These are phyloP conservation scores for Colletotrichum tamarilloi DNA, from an alignment of 2,329 filamentous ascomycete genomes.

Conservation along the genomic window DNA sequence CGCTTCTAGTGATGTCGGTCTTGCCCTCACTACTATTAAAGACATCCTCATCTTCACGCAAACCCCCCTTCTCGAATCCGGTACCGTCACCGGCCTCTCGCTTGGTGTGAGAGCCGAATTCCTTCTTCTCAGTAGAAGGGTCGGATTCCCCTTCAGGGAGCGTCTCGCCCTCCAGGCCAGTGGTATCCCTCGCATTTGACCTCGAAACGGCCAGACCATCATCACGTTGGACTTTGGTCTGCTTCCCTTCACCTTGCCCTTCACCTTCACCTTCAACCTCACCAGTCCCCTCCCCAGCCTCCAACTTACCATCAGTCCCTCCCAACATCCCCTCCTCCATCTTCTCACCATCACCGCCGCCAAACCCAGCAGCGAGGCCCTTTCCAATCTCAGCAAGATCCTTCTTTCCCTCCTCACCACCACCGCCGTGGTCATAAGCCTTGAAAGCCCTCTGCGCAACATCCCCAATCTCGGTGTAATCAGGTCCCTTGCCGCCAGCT, in stretches of 20 bases:
- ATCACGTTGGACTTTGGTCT: not conserved
- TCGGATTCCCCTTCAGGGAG: not conserved
- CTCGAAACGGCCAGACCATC: not conserved
- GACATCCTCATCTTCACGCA: not conserved
- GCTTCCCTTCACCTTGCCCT: too few species aligned
- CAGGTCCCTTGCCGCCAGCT: conserved; percentile 25
- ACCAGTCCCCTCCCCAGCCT: not conserved
- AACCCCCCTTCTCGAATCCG: not conserved
- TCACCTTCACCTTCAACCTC: not conserved
- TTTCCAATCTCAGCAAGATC: conserved; percentile 34
- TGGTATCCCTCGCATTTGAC: not conserved
- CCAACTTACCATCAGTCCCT: not conserved
- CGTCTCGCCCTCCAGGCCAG: not conserved
- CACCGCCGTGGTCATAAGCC: conserved; percentile 38
- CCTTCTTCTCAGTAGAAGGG: not conserved
- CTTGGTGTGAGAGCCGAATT: not conserved
- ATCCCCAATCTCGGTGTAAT: conserved; percentile 35
- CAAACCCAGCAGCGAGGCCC: not conserved
- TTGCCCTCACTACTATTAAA: not conserved
- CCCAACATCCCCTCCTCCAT: not conserved
- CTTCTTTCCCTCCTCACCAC: conserved; percentile 4
- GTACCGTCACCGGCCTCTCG: not conserved
- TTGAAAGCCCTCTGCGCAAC: conserved; percentile 42
- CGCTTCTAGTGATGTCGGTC: not conserved
- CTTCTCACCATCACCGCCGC: not conserved